These are phyloP conservation scores for Pyracantha coccinea DNA, from an alignment of 331 rosid genomes.

Conservation along the genomic window DNA sequence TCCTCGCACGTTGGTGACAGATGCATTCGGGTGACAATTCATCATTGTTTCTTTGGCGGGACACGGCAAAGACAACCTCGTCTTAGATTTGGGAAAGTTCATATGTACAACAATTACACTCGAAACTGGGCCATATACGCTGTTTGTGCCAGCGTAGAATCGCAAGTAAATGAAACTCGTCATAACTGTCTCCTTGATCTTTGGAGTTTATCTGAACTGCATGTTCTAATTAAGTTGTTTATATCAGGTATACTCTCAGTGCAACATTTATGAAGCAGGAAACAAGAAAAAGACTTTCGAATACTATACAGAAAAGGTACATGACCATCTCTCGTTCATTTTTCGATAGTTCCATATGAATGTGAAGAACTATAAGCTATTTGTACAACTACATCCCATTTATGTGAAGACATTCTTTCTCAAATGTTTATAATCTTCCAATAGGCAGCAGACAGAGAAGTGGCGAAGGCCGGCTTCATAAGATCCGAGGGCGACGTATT, in stretches of 20 bases:
- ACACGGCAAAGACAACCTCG: constrained; percentile 22
- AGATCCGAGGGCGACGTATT: constrained; percentile 56
- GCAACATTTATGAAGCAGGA: constrained; percentile 73
- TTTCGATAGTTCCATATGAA: not conserved
- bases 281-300: constrained; percentile 59
- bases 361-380: not conserved
- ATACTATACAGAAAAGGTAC: constrained; percentile 64
- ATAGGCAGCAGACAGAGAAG: constrained; percentile 49
- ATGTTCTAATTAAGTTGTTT: not conserved
- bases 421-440: constrained; percentile 1
- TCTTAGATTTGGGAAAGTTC: constrained; percentile 20
- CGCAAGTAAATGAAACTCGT: constrained; percentile 4
- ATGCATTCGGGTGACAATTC: constrained; percentile 22
- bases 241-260: constrained; percentile 56
- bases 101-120: constrained; percentile 15
- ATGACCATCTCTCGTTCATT: not conserved
- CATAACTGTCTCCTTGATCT: not conserved
- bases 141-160: constrained; percentile 20
- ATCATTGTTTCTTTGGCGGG: constrained; percentile 15
- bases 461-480: constrained; percentile 34
- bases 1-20: constrained; percentile 17
- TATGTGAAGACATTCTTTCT: not conserved
- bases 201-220: not conserved
- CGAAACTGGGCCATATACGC: constrained; percentile 17
- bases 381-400: not conserved